These are phyloP conservation scores for Globisporangium uncinulatum DNA, from an alignment of 352 stramenopile genomes.

Conservation along the genomic window DNA sequence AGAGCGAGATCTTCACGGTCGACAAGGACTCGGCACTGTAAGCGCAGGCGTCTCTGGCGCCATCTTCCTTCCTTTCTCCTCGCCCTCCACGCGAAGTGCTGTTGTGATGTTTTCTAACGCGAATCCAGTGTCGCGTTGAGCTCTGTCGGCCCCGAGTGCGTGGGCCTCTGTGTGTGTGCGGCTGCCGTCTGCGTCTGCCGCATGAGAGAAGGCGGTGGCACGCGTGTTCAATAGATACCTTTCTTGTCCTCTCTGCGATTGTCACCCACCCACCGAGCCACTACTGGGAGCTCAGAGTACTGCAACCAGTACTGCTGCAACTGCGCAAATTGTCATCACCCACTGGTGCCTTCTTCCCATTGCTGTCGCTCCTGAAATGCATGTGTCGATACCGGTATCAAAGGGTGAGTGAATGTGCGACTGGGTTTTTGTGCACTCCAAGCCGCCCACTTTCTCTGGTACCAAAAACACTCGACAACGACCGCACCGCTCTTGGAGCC, in stretches of 20 bases:
- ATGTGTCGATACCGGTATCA: too few relatives aligned
- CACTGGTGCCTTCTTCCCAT: not conserved
- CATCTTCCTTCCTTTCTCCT: slow-evolving; percentile 3
- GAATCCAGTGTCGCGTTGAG: not conserved
- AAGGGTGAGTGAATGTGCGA: too few relatives aligned
- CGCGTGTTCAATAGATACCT: slow-evolving; percentile 11
- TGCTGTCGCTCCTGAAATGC: too few relatives aligned
- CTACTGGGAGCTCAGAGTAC: not conserved
- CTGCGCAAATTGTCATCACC: slow-evolving; percentile 1
- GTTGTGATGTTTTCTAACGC: slow-evolving; percentile 5
- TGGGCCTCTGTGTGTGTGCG: slow-evolving; percentile 10
- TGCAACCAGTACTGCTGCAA: slow-evolving; percentile 1
- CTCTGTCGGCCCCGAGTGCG: not conserved
- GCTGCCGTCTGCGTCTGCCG: not conserved
- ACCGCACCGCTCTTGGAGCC: slow-evolving; percentile 39
- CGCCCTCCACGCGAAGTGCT: not conserved
- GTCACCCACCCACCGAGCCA: not conserved
- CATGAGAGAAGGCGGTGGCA: slow-evolving; percentile 1
- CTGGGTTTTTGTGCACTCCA: not conserved
- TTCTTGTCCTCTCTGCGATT: not conserved
- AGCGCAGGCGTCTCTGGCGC: slow-evolving; percentile 15
- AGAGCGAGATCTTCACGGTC: slow-evolving; percentile 70
- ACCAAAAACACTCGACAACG: not conserved
- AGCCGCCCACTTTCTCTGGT: not conserved
- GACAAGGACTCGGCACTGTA: slow-evolving; percentile 77